Conservation (phyloP, 495 filamentous ascomycete genomes). For the Tuber borchii region DNA sequence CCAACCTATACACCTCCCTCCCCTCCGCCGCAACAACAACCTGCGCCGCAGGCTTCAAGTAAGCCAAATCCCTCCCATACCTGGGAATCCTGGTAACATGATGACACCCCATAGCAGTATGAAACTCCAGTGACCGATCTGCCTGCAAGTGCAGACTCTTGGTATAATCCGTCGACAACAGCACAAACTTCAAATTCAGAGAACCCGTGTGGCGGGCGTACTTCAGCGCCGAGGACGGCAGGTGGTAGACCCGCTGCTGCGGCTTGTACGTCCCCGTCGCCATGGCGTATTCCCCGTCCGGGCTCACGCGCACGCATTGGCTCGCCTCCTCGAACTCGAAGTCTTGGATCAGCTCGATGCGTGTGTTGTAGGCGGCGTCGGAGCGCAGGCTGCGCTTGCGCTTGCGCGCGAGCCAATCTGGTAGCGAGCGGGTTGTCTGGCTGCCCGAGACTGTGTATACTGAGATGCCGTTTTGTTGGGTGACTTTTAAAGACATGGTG, state of each 20-base stretch:
- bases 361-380: slow-evolving; percentile 84
- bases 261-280: slow-evolving; percentile 91
- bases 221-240: slow-evolving; percentile 85
- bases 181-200: slow-evolving; percentile 85
- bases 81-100: slow-evolving; percentile 80
- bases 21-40: slow-evolving; percentile 83
- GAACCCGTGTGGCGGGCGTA: slow-evolving; percentile 87
- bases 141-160: slow-evolving; percentile 91
- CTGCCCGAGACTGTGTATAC: slow-evolving; percentile 96
- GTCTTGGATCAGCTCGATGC: slow-evolving; percentile 91
- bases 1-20: slow-evolving; percentile 85
- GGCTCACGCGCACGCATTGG: slow-evolving; percentile 78
- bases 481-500: slow-evolving; percentile 68
- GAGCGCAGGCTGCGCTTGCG: slow-evolving; percentile 89
- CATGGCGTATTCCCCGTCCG: slow-evolving; percentile 98
- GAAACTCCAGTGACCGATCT: slow-evolving; percentile 87
- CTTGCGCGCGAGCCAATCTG: slow-evolving; percentile 89
- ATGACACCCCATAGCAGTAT: slow-evolving; percentile 82
- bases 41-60: slow-evolving; percentile 78
- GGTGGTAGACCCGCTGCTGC: slow-evolving; percentile 90
- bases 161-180: slow-evolving; percentile 89
- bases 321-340: slow-evolving; percentile 99
- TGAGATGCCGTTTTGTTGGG: slow-evolving; percentile 77
- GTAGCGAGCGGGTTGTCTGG: slow-evolving; percentile 79
- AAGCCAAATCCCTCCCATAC: slow-evolving; percentile 84